Percentiles rank a stretch among this genome's conserved stretches.
These are phyloP conservation scores for Penicillium glabrum DNA, from an alignment of 2,329 filamentous ascomycete genomes.

Conservation along the genomic window DNA sequence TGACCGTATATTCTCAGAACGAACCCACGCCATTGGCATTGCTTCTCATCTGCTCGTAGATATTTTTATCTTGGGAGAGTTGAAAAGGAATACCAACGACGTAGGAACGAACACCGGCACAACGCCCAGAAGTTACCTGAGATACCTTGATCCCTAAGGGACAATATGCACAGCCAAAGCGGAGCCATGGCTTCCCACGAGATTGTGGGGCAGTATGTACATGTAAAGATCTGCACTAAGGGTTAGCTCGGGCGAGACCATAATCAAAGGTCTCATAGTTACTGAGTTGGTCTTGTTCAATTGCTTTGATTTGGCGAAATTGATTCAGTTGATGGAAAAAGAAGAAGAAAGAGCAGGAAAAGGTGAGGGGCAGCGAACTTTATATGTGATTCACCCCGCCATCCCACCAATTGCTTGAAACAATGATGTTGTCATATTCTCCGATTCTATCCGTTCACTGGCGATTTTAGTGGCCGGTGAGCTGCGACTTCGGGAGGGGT, in stretches of 20 bases:
- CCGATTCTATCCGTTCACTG: slow-evolving; percentile 20
- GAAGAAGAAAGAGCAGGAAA: slow-evolving; percentile 6
- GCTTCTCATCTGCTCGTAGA: neutral
- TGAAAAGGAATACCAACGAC: slow-evolving; percentile 16
- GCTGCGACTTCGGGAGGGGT: slow-evolving; percentile 3
- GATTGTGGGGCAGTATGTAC: slow-evolving; percentile 22
- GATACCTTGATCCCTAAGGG: slow-evolving; percentile 49
- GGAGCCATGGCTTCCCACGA: slow-evolving; percentile 38
- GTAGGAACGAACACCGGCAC: slow-evolving; percentile 62
- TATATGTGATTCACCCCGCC: slow-evolving; percentile 41
- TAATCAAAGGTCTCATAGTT: slow-evolving; percentile 13
- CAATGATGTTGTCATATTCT: slow-evolving; percentile 6
- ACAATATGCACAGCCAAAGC: slow-evolving; percentile 41
- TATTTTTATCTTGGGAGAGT: neutral
- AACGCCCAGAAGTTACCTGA: slow-evolving; percentile 54
- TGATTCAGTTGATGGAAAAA: slow-evolving; percentile 8
- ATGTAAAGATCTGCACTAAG: slow-evolving; percentile 14
- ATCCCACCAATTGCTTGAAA: neutral
- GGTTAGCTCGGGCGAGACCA: slow-evolving; percentile 12
- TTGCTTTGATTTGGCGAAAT: neutral
- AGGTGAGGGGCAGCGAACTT: slow-evolving; percentile 21
- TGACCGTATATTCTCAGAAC: slow-evolving; percentile 81
- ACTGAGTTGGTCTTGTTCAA: slow-evolving; percentile 9
- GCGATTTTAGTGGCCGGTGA: slow-evolving; percentile 12
- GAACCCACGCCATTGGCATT: slow-evolving; percentile 26